Evolutionary conservation across 2,329 filamentous ascomycete species (phyloP).

Genomic region (Venturia effusa): DNA sequence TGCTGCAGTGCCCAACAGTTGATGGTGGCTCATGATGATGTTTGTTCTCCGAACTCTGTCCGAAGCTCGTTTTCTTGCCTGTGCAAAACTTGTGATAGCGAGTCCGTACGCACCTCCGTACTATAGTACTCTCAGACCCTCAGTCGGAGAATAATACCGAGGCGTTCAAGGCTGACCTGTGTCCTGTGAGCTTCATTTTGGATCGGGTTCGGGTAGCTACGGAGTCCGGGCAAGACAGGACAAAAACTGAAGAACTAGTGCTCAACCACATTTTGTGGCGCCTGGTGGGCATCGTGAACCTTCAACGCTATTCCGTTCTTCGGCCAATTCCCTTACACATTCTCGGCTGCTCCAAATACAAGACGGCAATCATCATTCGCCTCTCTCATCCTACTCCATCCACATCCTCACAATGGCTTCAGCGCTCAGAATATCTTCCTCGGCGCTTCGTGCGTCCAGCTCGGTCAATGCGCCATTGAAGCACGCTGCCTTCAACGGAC

Average conservation of each 20-base stretch:
- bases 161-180: not conserved
- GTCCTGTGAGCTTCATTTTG: not conserved
- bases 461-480: slow-evolving; percentile 53
- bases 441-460: slow-evolving; percentile 68
- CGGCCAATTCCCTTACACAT: not conserved
- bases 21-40: not conserved
- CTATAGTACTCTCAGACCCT: too few relatives aligned
- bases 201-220: not conserved
- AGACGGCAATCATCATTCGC: slow-evolving; percentile 21
- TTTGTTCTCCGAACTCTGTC: not conserved
- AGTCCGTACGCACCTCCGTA: too few relatives aligned
- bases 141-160: not conserved
- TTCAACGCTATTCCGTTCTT: slow-evolving; percentile 3
- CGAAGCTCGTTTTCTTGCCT: not conserved
- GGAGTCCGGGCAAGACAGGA: slow-evolving; percentile 3
- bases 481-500: slow-evolving; percentile 65
- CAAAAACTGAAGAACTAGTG: not conserved
- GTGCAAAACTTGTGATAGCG: too few relatives aligned
- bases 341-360: not conserved
- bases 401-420: slow-evolving; percentile 59
- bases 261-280: not conserved
- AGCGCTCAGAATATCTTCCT: slow-evolving; percentile 68
- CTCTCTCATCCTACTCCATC: slow-evolving; percentile 18
- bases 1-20: too few relatives aligned
- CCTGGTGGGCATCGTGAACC: not conserved